phyloP scores from a whole-genome alignment of 768 basidiomycete species.

The Auriscalpium orientale region DNA sequence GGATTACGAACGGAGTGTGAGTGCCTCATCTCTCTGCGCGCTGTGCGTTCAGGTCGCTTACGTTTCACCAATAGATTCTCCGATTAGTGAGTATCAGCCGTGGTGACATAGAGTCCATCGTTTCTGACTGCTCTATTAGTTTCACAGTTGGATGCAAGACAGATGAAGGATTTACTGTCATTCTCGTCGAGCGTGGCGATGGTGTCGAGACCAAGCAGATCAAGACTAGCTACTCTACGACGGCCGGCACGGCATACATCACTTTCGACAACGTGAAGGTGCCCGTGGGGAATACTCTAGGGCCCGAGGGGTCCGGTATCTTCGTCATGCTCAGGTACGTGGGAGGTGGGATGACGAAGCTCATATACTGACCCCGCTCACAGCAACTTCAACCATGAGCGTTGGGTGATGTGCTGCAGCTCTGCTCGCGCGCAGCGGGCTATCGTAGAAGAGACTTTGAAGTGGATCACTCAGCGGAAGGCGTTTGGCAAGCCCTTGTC shows the following conservation, averaged over 20 bases:
- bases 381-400: slow-evolving; percentile 92
- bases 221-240: slow-evolving; percentile 83
- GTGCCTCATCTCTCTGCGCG: slow-evolving; percentile 8
- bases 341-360: slow-evolving; percentile 2
- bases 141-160: slow-evolving; percentile 74
- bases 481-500: slow-evolving; percentile 87
- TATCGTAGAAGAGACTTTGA: slow-evolving; percentile 78
- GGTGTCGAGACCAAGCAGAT: slow-evolving; percentile 81
- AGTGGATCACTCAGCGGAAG: slow-evolving; percentile 86
- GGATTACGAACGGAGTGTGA: slow-evolving; percentile 74
- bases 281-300: slow-evolving; percentile 82
- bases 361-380: slow-evolving; percentile 22
- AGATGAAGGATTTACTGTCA: slow-evolving; percentile 72
- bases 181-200: slow-evolving; percentile 75
- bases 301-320: slow-evolving; percentile 67
- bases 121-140: slow-evolving; percentile 24
- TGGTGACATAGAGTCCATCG: not conserved
- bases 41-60: not conserved
- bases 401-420: slow-evolving; percentile 84
- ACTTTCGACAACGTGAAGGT: slow-evolving; percentile 83
- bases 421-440: slow-evolving; percentile 57
- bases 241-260: slow-evolving; percentile 82
- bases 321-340: slow-evolving; percentile 49
- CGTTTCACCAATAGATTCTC: slow-evolving; percentile 28
- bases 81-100: slow-evolving; percentile 19